Conservation (phyloP, 495 filamentous ascomycete genomes). For the Lasiosphaeria miniovina region DNA sequence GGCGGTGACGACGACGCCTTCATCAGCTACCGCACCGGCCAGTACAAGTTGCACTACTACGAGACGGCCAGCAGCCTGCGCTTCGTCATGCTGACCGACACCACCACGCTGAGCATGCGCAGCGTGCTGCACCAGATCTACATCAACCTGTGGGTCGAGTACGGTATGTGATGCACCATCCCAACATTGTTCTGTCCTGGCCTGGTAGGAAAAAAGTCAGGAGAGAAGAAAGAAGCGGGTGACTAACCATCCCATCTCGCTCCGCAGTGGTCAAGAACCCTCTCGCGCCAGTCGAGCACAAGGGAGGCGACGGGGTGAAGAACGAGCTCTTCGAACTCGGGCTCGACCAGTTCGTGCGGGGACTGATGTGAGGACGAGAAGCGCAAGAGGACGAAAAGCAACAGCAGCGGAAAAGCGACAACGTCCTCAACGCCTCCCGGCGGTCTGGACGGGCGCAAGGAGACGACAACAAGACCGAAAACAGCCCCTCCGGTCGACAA, state of each 20-base stretch:
- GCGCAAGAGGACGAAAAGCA: neutral
- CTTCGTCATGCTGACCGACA: conserved; percentile 95
- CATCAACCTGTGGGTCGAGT: conserved; percentile 96
- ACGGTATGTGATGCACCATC: conserved; percentile 52
- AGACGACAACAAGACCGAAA: no score
- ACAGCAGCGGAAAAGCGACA: neutral
- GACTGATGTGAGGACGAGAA: conserved; percentile 42
- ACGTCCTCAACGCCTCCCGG: neutral
- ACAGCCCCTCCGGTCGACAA: no score
- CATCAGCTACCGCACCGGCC: conserved; percentile 80
- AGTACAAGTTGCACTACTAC: conserved; percentile 99
- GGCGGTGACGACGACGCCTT: conserved; percentile 91
- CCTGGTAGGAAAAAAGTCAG: neutral
- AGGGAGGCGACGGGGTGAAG: conserved; percentile 79
- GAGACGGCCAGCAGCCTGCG: conserved; percentile 94
- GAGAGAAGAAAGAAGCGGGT: neutral
- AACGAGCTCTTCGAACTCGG: conserved; percentile 94
- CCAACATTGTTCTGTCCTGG: neutral
- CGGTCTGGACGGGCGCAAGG: no score
- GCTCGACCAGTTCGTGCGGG: conserved; percentile 75
- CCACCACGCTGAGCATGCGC: conserved; percentile 82
- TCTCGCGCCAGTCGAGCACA: conserved; percentile 84
- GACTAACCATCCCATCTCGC: neutral
- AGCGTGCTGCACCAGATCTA: conserved; percentile 97
- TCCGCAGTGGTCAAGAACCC: conserved; percentile 86